These are phyloP conservation scores for Ampelomyces quisqualis DNA, from an alignment of 2,329 filamentous ascomycete species.

Conservation along the genomic window DNA sequence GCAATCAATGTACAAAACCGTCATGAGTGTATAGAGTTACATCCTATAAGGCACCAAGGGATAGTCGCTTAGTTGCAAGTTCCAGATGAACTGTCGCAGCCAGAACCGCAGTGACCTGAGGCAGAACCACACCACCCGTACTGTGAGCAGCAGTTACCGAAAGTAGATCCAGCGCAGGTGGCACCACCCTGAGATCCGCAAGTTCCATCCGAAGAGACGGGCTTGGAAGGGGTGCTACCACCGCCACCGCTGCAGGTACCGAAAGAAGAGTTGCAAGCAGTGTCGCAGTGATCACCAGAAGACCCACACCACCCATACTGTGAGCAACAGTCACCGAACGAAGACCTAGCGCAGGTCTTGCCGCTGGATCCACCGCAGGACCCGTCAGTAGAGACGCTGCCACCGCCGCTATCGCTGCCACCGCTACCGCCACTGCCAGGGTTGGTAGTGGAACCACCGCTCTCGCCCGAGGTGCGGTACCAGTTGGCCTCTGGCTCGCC, in stretches of 20 bases:
- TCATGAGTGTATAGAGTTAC: too few species aligned
- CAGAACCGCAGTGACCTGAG: conserved; percentile 10
- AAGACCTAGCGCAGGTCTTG: conserved; percentile 22
- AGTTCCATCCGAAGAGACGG: conserved; percentile 12
- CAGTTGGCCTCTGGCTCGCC: conserved; percentile 51
- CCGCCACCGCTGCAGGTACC: conserved; percentile 23
- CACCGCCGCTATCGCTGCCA: conserved; percentile 13
- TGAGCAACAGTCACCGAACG: conserved; percentile 50
- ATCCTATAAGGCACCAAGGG: too few species aligned
- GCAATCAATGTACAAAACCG: too few species aligned
- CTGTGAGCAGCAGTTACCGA: conserved; percentile 15
- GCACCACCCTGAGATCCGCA: conserved; percentile 9
- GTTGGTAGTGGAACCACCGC: conserved; percentile 7
- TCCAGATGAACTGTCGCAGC: conserved; percentile 15
- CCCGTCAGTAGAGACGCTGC: conserved; percentile 20
- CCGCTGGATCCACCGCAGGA: conserved; percentile 25
- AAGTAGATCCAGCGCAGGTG: conserved; percentile 12
- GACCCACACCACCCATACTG: conserved; percentile 47
- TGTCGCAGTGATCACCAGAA: conserved; percentile 32
- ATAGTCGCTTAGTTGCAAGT: conserved; percentile 12
- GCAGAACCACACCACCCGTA: conserved; percentile 17
- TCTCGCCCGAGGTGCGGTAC: conserved; percentile 48
- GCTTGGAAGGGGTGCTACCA: not conserved
- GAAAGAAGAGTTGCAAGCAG: conserved; percentile 37
- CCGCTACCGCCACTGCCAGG: conserved; percentile 16